A percentile compares a stretch with the other conserved stretches of the same genome.
phyloP scores from a whole-genome alignment of 2,329 filamentous ascomycete species.

The Colletotrichum spinosum region DNA sequence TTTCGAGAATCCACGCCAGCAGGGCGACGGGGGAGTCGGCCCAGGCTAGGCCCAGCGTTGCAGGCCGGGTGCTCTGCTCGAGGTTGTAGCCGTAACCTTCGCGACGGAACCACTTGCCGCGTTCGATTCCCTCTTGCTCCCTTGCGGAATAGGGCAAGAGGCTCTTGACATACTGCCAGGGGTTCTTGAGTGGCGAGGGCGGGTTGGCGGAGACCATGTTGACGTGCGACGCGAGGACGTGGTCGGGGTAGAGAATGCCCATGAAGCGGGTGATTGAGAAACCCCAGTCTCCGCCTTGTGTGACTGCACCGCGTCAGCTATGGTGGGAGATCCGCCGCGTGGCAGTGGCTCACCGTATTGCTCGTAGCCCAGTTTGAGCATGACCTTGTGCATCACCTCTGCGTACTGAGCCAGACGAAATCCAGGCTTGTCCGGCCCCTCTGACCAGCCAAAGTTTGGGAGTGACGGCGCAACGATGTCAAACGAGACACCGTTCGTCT shows the following conservation, averaged over 20 bases:
- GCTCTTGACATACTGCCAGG: conserved; percentile 68
- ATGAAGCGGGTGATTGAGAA: conserved; percentile 73
- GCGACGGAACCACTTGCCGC: conserved; percentile 66
- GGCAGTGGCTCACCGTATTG: conserved; percentile 59
- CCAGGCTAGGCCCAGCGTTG: conserved; percentile 77
- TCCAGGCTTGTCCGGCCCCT: conserved; percentile 43
- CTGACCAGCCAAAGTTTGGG: conserved; percentile 66
- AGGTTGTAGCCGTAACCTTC: conserved; percentile 70
- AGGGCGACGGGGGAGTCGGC: conserved; percentile 77
- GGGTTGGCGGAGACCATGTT: conserved; percentile 63
- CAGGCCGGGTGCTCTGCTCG: conserved; percentile 75
- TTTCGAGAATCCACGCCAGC: conserved; percentile 85
- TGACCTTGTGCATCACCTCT: conserved; percentile 74
- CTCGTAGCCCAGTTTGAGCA: conserved; percentile 74
- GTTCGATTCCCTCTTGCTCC: conserved; percentile 64
- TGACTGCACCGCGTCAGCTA: conserved; percentile 47
- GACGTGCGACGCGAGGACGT: conserved; percentile 70
- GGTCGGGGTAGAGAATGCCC: conserved; percentile 66
- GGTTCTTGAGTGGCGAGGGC: conserved; percentile 63
- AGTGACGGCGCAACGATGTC: conserved; percentile 69
- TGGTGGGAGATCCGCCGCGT: conserved; percentile 23
- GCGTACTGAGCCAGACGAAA: conserved; percentile 50
- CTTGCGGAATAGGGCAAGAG: conserved; percentile 63
- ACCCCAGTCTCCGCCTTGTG: conserved; percentile 79
- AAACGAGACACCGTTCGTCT: conserved; percentile 56